Conservation (phyloP, 805 yeast species). For the Schizosaccharomyces octosporus region DNA sequence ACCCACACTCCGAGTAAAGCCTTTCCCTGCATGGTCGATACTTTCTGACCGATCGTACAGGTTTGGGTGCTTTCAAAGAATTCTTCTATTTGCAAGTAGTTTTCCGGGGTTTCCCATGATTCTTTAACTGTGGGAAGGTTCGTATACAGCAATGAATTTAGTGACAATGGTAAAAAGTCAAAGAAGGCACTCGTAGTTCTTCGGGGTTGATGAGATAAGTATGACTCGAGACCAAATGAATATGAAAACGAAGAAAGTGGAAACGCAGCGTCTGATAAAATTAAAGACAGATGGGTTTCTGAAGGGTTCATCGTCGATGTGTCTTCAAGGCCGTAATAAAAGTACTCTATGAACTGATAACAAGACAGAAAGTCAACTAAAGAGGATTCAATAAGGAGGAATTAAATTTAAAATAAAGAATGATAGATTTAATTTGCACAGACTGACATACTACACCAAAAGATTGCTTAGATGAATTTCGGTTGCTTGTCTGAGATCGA, state of each 20-base stretch:
- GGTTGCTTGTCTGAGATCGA: too few relatives aligned
- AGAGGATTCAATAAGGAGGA: too few relatives aligned
- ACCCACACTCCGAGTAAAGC: background rate
- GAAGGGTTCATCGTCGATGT: background rate
- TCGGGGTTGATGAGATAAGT: background rate
- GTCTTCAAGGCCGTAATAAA: too few relatives aligned
- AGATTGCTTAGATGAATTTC: too few relatives aligned
- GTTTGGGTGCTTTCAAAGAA: background rate
- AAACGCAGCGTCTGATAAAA: slow-evolving; percentile 1
- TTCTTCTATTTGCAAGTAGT: background rate
- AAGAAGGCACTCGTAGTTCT: background rate
- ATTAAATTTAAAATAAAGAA: too few relatives aligned
- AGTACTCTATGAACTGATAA: too few relatives aligned
- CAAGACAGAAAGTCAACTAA: too few relatives aligned
- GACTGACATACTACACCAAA: too few relatives aligned
- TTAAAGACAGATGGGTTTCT: background rate
- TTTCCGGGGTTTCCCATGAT: background rate
- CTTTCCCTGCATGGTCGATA: background rate
- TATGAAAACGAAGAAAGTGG: slow-evolving; percentile 1
- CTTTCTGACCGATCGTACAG: background rate
- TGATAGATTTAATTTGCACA: too few relatives aligned
- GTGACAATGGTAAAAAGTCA: background rate
- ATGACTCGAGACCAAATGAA: slow-evolving; percentile 2
- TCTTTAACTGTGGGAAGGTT: background rate
- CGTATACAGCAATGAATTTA: background rate